Evolutionary conservation across 1,284 basidiomycete genomes (phyloP).

Genomic region (Ceratobasidium sp.): DNA sequence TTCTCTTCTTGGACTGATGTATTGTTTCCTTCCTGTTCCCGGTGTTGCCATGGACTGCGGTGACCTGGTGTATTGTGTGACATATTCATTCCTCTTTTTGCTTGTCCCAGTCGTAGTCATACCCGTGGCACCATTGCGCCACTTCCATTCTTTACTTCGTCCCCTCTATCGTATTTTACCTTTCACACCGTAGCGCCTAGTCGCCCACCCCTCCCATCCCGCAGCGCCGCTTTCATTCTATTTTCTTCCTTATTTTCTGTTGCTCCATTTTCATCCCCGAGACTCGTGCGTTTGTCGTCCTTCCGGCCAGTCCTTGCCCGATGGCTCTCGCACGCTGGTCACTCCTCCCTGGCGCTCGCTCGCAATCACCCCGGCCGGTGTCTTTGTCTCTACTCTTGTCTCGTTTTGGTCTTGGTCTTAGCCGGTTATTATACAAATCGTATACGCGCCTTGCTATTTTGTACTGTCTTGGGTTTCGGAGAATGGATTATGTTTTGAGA

Average conservation of each 20-base stretch:
- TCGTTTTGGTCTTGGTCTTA: background rate
- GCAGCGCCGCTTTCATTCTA: background rate
- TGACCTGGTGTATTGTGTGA: background rate
- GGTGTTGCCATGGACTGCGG: background rate
- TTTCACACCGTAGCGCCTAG: slow-evolving; percentile 32
- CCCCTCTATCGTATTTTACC: slow-evolving; percentile 4
- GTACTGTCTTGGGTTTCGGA: background rate
- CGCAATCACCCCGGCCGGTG: slow-evolving; percentile 32
- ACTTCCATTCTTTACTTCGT: slow-evolving; percentile 24
- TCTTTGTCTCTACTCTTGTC: slow-evolving; percentile 1
- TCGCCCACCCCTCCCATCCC: background rate
- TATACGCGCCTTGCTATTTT: slow-evolving; percentile 13
- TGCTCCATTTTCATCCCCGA: background rate
- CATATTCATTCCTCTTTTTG: background rate
- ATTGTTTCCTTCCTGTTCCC: background rate
- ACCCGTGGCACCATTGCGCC: slow-evolving; percentile 29
- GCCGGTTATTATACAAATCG: slow-evolving; percentile 6
- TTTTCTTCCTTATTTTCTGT: background rate
- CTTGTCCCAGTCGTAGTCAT: too few relatives aligned
- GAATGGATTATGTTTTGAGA: slow-evolving; percentile 6
- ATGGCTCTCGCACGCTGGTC: too few relatives aligned
- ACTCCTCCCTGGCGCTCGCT: too few relatives aligned
- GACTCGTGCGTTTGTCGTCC: slow-evolving; percentile 5
- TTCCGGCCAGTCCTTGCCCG: too few relatives aligned
- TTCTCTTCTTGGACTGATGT: background rate